A percentile compares a stretch with the other conserved stretches of the same genome.
phyloP scores from a whole-genome alignment of 164 flowering plant genomes.

The Magnolia sinica region DNA sequence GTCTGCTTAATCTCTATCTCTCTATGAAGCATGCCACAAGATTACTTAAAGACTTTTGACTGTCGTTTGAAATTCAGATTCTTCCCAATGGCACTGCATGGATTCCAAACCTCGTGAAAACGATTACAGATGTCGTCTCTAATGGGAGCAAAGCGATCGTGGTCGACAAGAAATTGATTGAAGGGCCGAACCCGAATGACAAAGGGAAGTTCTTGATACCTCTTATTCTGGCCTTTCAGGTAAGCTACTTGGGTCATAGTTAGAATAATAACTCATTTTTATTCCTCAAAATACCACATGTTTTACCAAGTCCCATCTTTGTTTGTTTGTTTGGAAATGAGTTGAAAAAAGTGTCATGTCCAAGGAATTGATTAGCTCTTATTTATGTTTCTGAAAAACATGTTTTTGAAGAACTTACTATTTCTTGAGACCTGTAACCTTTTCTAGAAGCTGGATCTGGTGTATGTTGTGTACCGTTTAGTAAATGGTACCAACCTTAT shows the following conservation, averaged over 20 bases:
- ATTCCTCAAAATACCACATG: background rate
- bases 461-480: background rate
- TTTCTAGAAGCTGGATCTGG: background rate
- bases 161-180: conserved; percentile 83
- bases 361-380: background rate
- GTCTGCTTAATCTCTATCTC: background rate
- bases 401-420: background rate
- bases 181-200: conserved; percentile 83
- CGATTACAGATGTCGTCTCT: conserved; percentile 56
- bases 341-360: background rate
- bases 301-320: too few species aligned
- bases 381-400: background rate
- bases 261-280: background rate
- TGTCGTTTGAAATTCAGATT: conserved; percentile 35
- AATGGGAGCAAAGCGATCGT: conserved; percentile 64
- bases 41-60: background rate
- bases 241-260: conserved; percentile 19
- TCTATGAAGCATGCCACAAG: background rate
- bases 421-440: background rate
- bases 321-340: background rate
- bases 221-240: conserved; percentile 64
- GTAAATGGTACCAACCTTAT: too few species aligned
- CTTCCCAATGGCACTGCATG: conserved; percentile 86
- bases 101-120: conserved; percentile 70
- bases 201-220: conserved; percentile 74